Base-by-base conservation (phyloP, 257 asterid genomes). In the Solanum piurae region DNA sequence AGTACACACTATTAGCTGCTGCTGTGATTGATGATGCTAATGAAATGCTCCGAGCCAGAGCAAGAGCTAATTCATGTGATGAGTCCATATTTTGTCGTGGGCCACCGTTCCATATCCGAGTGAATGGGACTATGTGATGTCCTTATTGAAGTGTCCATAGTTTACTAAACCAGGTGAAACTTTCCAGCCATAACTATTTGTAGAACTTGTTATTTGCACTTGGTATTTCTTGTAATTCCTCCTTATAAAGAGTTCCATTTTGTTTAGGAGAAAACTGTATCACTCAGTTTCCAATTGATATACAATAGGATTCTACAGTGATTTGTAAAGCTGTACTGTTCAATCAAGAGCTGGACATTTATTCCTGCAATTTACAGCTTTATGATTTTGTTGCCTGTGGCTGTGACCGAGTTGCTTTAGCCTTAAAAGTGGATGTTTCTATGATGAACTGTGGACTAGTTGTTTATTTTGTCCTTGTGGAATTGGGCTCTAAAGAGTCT, bases 61-160 rank as follows among this genome's bases (percentile, higher is more conserved):
- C 98, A 42, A 93, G 97, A 87, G 91, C 94, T 66, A 91, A 58
- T 83, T 88, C 98, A 64, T 84, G 91, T 2, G 96, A 95, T 9
- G 98, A 95, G 91, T 98, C 99, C 52, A 97, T 97, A 88, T 92
- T 95, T 88, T 97, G 99, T 84, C 98, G 99, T 27, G 99, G 98
- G 37, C 98, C 99, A 18, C 99, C 99, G 0, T 95, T 93, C 92
- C 99, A 93, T 89, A 94, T 97, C 82, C 94, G 92, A 82, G 99
- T 97, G 62, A 92, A 91, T 80, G 99, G 99, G 60, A 92, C 98
- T 77, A 76, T 73, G 27, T 86, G 72, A 86, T 82, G 11, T 49
- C 86, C 44, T 82, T 82, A 14, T 49, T 82, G 86, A 82, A 49
- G 42, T 82, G 69, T 82, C 44, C 29, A 49, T 49, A 31, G 69